Conservation (phyloP, 768 basidiomycete species). For the Suillus decipiens region DNA sequence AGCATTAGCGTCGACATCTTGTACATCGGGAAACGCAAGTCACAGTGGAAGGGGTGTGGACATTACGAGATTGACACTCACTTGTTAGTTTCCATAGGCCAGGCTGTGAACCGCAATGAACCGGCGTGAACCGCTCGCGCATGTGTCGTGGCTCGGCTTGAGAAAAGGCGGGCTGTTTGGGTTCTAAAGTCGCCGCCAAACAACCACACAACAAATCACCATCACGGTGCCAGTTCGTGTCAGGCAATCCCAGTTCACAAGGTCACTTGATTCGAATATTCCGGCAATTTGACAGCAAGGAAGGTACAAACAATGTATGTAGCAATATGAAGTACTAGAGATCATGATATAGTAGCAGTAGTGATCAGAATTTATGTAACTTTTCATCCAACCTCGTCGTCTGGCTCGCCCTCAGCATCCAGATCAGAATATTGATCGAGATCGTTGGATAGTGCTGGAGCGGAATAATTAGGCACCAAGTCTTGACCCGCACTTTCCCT, state of each 20-base stretch:
- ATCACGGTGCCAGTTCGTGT: constrained; percentile 18
- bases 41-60: constrained; percentile 1
- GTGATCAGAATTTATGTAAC: constrained; percentile 25
- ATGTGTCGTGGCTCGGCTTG: constrained; percentile 35
- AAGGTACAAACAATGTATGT: constrained; percentile 10
- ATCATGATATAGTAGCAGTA: constrained; percentile 23
- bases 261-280: not conserved
- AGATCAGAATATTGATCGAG: constrained; percentile 34
- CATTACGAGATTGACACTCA: constrained; percentile 26
- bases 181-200: constrained; percentile 24
- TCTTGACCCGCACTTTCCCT: constrained; percentile 12
- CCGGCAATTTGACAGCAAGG: constrained; percentile 12
- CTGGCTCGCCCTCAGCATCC: constrained; percentile 46
- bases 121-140: constrained; percentile 36
- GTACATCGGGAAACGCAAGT: constrained; percentile 7
- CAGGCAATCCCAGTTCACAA: not conserved
- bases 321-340: constrained; percentile 20
- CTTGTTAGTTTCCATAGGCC: constrained; percentile 35
- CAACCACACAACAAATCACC: constrained; percentile 12
- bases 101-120: constrained; percentile 36
- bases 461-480: not conserved
- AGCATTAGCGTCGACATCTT: constrained; percentile 20
- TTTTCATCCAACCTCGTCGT: constrained; percentile 50
- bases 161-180: constrained; percentile 19
- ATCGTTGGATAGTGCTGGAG: constrained; percentile 25